These are phyloP conservation scores for Fusarium succisae DNA, from an alignment of 2,329 filamentous ascomycete species.

Conservation along the genomic window DNA sequence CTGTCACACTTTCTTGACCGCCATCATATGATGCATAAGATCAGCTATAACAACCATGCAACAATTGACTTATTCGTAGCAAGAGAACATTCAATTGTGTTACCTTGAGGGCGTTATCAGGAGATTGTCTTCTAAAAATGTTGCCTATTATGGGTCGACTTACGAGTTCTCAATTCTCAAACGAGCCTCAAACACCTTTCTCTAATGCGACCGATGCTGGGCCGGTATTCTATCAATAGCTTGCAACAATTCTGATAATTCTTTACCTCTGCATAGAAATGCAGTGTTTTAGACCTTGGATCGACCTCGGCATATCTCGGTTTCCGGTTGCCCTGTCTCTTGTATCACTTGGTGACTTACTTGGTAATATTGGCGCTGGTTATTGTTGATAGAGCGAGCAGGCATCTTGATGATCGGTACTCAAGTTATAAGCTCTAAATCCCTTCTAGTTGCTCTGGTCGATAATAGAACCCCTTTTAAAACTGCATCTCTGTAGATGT, in stretches of 20 bases:
- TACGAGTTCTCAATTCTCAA: neutral
- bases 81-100: neutral
- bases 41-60: neutral
- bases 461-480: fast-evolving
- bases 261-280: neutral
- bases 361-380: neutral
- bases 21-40: constrained; percentile 1
- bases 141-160: neutral
- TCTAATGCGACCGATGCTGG: neutral
- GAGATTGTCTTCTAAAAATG: neutral
- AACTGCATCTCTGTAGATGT: neutral
- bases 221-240: neutral
- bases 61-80: neutral
- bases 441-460: too few species aligned
- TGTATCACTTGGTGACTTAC: neutral
- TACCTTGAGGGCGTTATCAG: neutral
- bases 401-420: neutral
- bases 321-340: neutral
- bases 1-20: neutral
- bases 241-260: neutral
- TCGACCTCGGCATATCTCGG: neutral
- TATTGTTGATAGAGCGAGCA: neutral
- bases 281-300: neutral
- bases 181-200: neutral
- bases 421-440: neutral